phyloP scores from a whole-genome alignment of 352 stramenopile species.

The Poterioochromonas sp. region DNA sequence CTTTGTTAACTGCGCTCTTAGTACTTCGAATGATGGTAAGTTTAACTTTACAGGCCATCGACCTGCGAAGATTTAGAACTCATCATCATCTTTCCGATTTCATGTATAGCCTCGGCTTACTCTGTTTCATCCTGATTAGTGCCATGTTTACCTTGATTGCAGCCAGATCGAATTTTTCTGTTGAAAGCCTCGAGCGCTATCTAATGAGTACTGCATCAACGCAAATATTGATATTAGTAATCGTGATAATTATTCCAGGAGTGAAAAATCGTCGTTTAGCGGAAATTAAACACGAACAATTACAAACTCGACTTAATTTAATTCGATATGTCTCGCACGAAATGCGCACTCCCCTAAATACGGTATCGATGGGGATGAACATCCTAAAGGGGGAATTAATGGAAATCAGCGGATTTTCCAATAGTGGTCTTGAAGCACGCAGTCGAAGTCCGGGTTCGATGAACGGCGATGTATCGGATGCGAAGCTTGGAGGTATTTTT shows the following conservation, averaged over 20 bases:
- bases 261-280: neutral
- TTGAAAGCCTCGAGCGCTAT: neutral
- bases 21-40: too few relatives aligned
- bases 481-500: too few relatives aligned
- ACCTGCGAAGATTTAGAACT: neutral
- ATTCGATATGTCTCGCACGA: slow-evolving; percentile 30
- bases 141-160: neutral
- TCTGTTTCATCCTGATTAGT: neutral
- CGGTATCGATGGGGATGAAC: neutral
- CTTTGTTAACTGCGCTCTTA: too few relatives aligned
- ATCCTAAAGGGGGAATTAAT: neutral
- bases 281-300: neutral
- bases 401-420: neutral
- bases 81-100: neutral
- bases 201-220: neutral
- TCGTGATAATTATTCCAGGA: neutral
- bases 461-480: neutral
- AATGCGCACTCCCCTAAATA: slow-evolving; percentile 22
- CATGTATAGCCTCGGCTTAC: neutral
- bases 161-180: neutral
- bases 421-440: neutral
- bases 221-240: neutral
- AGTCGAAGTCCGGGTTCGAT: neutral
- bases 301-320: neutral
- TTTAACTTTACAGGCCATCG: neutral